phyloP scores from a whole-genome alignment of 2,329 filamentous ascomycete genomes.

The Colletotrichum orchidophilum region DNA sequence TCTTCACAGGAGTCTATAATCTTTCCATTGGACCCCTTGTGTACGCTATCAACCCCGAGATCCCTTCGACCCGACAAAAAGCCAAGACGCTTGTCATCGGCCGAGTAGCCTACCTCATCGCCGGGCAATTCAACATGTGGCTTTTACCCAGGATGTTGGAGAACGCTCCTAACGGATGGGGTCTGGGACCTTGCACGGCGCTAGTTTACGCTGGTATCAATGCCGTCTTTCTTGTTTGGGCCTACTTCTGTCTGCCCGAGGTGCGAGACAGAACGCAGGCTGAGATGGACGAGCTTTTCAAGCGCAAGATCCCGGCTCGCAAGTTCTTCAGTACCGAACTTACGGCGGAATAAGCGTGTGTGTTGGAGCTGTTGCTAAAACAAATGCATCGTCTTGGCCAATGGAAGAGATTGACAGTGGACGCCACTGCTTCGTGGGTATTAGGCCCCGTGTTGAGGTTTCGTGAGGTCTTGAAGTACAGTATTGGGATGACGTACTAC shows the following conservation, averaged over 20 bases:
- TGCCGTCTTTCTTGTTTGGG: slow-evolving; percentile 33
- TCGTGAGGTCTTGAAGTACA: not conserved
- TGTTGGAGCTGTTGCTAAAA: not conserved
- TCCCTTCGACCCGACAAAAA: slow-evolving; percentile 38
- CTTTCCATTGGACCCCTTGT: slow-evolving; percentile 49
- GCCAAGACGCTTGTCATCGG: slow-evolving; percentile 36
- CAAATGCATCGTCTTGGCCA: not conserved
- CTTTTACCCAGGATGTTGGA: slow-evolving; percentile 37
- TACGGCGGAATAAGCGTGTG: not conserved
- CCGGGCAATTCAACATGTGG: slow-evolving; percentile 36
- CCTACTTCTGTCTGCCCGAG: slow-evolving; percentile 38
- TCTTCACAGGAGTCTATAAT: slow-evolving; percentile 53
- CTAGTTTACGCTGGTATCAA: slow-evolving; percentile 35
- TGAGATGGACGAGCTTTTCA: slow-evolving; percentile 38
- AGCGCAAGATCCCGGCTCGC: slow-evolving; percentile 36
- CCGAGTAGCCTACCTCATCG: slow-evolving; percentile 30
- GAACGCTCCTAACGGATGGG: slow-evolving; percentile 33
- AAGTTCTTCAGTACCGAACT: slow-evolving; percentile 26
- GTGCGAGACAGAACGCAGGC: slow-evolving; percentile 36
- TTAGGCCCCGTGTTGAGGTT: not conserved
- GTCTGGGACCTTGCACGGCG: slow-evolving; percentile 34
- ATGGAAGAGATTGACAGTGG: not conserved
- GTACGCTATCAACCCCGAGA: slow-evolving; percentile 55
- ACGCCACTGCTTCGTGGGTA: not conserved
- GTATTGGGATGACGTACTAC: not conserved